A percentile compares a stretch with the other conserved stretches of the same genome.
Evolutionary conservation across 345 rosid genomes (phyloP).

Genomic region (Eucalyptus fibrosa): DNA sequence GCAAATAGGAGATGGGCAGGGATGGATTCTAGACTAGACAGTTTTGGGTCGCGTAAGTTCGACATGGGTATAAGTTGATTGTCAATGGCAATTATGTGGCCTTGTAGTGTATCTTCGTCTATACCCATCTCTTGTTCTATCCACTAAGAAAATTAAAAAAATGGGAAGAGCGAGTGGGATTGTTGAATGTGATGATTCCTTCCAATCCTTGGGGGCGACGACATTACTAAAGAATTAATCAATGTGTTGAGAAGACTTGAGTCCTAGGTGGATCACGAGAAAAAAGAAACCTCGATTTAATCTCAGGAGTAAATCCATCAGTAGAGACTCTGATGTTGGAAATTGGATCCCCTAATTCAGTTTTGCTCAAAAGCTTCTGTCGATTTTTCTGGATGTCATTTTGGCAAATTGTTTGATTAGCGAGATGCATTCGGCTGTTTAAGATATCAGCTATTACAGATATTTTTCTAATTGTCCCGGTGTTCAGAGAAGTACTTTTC

Average conservation of each 20-base stretch:
- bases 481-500: not conserved
- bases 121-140: not conserved
- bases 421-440: not conserved
- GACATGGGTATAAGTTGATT: not conserved
- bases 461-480: not conserved
- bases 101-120: not conserved
- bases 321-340: not conserved
- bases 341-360: not conserved
- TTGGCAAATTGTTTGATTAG: not conserved
- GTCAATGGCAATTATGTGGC: not conserved
- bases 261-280: not conserved
- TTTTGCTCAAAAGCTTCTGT: not conserved
- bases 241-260: not conserved
- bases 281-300: not conserved
- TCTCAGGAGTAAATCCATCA: not conserved
- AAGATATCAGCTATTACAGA: not conserved
- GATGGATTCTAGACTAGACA: not conserved
- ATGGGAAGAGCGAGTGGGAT: not conserved
- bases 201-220: not conserved
- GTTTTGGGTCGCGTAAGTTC: not conserved
- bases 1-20: not conserved
- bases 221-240: not conserved
- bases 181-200: not conserved
- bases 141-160: not conserved
- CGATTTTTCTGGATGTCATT: not conserved